Percentiles rank a stretch among this genome's conserved stretches.
Conservation (phyloP, 495 filamentous ascomycete species). For the Astrothelium macrocarpum region DNA sequence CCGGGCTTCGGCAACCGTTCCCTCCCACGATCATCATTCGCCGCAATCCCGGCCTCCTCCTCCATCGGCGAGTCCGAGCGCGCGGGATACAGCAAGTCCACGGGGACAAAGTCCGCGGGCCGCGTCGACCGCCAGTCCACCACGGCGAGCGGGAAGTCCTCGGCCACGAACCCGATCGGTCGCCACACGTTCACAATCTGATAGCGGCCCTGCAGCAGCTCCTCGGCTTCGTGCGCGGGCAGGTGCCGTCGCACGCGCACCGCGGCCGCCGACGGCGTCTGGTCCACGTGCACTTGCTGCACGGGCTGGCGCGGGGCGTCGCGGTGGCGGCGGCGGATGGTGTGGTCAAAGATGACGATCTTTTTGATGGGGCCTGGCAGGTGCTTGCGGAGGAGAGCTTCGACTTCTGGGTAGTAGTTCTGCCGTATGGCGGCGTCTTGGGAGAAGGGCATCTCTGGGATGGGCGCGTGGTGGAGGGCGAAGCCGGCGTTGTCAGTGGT, state of each 20-base stretch:
- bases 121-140: slow-evolving; percentile 31
- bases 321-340: slow-evolving; percentile 26
- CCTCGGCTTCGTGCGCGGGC: slow-evolving; percentile 46
- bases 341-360: slow-evolving; percentile 34
- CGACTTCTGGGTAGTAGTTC: slow-evolving; percentile 30
- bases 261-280: slow-evolving; percentile 29
- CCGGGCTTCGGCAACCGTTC: slow-evolving; percentile 25
- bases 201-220: slow-evolving; percentile 52
- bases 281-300: slow-evolving; percentile 34
- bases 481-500: slow-evolving; percentile 30
- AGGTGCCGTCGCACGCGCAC: slow-evolving; percentile 29
- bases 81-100: slow-evolving; percentile 30
- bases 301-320: slow-evolving; percentile 32
- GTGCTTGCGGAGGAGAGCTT: slow-evolving; percentile 21
- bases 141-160: slow-evolving; percentile 31
- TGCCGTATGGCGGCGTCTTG: slow-evolving; percentile 24
- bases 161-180: slow-evolving; percentile 47
- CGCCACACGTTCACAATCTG: slow-evolving; percentile 79
- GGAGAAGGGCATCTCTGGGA: slow-evolving; percentile 26
- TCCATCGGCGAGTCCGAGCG: slow-evolving; percentile 17
- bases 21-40: slow-evolving; percentile 29
- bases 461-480: slow-evolving; percentile 24
- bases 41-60: slow-evolving; percentile 16
- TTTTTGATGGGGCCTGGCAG: slow-evolving; percentile 26
- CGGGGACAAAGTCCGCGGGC: slow-evolving; percentile 27